Percentiles rank a stretch among this genome's conserved stretches.
These are phyloP conservation scores for Ulota crispa DNA, from an alignment of 225 moss, liverwort and hornwort species.

Conservation along the genomic window DNA sequence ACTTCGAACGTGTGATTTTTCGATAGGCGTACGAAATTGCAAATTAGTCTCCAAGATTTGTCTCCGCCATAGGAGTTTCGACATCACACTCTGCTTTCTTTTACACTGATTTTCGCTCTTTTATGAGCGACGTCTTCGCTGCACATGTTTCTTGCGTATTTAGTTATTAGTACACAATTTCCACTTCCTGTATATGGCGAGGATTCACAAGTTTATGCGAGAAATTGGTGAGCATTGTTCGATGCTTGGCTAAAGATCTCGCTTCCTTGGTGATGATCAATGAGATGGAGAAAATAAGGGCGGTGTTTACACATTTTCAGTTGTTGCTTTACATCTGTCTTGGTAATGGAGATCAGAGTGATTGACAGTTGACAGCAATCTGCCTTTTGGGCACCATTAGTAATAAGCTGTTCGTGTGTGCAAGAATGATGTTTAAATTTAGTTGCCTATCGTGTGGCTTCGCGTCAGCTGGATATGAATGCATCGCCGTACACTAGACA, in stretches of 20 bases:
- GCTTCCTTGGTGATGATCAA: background rate
- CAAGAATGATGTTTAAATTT: conserved; percentile 15
- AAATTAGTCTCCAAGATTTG: background rate
- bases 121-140: background rate
- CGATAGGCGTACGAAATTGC: background rate
- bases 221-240: background rate
- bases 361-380: background rate
- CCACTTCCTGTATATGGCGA: too few relatives aligned
- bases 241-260: background rate
- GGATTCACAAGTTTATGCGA: background rate
- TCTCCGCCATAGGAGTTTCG: background rate
- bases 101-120: background rate
- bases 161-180: background rate
- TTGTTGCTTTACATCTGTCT: background rate
- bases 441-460: background rate
- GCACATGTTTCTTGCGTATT: background rate
- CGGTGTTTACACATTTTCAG: background rate
- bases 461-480: conserved; percentile 22
- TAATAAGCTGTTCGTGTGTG: background rate
- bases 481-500: background rate
- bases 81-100: background rate
- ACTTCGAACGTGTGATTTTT: background rate
- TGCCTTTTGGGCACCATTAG: background rate
- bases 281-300: background rate
- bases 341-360: background rate